Evolutionary conservation across 768 basidiomycete genomes (phyloP), one percentile per base, ranked within the genome.

Genomic region (Kwoniella mangroviensis): DNA sequence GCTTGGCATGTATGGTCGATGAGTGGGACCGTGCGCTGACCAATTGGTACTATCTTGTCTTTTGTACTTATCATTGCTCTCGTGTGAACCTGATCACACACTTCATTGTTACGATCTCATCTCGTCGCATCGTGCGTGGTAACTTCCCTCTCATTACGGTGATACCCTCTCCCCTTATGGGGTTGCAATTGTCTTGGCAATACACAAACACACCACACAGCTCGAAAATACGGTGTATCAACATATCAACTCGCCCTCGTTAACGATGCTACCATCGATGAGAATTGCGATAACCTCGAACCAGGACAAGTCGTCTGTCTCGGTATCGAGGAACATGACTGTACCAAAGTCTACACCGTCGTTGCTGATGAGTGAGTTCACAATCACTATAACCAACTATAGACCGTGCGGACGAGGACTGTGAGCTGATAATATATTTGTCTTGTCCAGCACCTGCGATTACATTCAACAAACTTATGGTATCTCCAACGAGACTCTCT

Each of bases 161-260:
- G 34, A 7, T 9, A 34, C 40, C 28, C 59, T 61, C 3, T 61
- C 1, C 24, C 49, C 24, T 24, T 63, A 24, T 55, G 3, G 26
- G 26, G 4, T 22, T 22, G 28, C 12, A 17, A 42, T 49, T 24
- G 12, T 52, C 21, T 28, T 41, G 26, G 10, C 34, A 12, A 19
- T 13, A 12, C 0, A 34, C 24, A n/a, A 11, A 63, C 59, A 2
- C 34, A 22, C 22, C 41, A 21, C 26, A 21, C 67, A 83, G 79
- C 81, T 65, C 66, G 63, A 53, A 68, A 74, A 60, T 81, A 77
- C 72, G 59, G 63, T 6, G 84, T 84, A 57, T 73, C 59, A 65
- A 92, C 91, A 13, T 92, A 89, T 85, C 92, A 93, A 82, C 88
- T 93, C 63, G 88, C 89, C 3, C 85, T 86, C 53, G 84, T 88